Percentiles rank a stretch among this genome's conserved stretches.
These are phyloP conservation scores for Arthrobotrys entomopaga DNA, from an alignment of 2,329 filamentous ascomycete species.

Conservation along the genomic window DNA sequence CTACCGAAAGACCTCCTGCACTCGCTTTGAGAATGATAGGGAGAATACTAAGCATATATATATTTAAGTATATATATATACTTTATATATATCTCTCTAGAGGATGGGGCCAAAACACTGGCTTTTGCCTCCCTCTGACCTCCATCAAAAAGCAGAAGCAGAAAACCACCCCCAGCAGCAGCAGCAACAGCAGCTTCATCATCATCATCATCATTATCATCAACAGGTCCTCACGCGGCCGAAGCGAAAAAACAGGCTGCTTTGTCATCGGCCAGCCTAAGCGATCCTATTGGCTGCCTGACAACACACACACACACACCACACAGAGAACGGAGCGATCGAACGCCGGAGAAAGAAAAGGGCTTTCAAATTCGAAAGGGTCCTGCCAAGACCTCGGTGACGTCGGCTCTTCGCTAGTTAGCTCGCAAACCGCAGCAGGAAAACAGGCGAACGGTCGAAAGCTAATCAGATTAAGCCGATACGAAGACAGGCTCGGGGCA, in stretches of 20 bases:
- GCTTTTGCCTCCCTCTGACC: slow-evolving; percentile 38
- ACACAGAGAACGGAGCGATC: not conserved
- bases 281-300: not conserved
- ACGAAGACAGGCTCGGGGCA: not conserved
- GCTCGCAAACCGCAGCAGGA: not conserved
- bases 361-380: no score
- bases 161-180: slow-evolving; percentile 5
- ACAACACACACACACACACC: no score
- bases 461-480: slow-evolving; percentile 23
- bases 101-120: slow-evolving; percentile 9
- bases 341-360: not conserved
- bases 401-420: slow-evolving; percentile 16
- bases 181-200: not conserved
- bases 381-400: slow-evolving; percentile 23
- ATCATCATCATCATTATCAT: no score
- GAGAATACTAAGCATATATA: no score
- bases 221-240: not conserved
- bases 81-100: no score
- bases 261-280: slow-evolving; percentile 10
- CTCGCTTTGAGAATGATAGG: no score
- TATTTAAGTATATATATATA: slow-evolving; percentile 35
- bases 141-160: not conserved
- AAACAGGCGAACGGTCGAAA: slow-evolving; percentile 4
- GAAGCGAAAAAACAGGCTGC: slow-evolving; percentile 6
- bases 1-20: no score